Conservation (phyloP, 2,329 filamentous ascomycete species). For the Stachybotrys chartarum region DNA sequence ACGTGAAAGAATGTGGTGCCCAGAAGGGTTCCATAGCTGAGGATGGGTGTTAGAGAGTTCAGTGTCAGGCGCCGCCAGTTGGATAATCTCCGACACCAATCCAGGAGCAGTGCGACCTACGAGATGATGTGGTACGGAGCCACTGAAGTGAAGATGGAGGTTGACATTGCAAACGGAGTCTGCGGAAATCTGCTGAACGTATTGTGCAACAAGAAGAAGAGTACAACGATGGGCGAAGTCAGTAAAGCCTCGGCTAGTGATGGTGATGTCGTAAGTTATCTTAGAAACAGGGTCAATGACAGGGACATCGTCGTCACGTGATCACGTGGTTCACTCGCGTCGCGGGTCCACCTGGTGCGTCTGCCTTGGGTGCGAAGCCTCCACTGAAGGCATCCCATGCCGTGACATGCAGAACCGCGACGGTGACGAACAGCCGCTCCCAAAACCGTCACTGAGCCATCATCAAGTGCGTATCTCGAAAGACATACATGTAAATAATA, state of each 20-base stretch:
- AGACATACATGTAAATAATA: no score
- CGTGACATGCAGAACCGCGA: no score
- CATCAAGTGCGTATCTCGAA: no score
- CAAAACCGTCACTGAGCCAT: no score
- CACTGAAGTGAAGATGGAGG: constrained; percentile 51
- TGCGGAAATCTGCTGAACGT: neutral
- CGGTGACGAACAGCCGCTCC: no score
- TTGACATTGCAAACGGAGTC: constrained; percentile 27
- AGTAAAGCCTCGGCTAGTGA: neutral
- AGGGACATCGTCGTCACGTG: constrained; percentile 18
- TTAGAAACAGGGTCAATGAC: neutral
- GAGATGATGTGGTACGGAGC: constrained; percentile 72
- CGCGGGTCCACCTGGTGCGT: neutral
- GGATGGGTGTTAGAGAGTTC: constrained; percentile 11
- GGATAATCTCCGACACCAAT: neutral
- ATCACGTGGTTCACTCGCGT: constrained; percentile 20
- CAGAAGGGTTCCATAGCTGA: constrained; percentile 78
- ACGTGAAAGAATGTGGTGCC: constrained; percentile 85
- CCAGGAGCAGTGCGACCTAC: constrained; percentile 33
- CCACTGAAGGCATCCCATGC: neutral
- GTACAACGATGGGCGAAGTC: neutral
- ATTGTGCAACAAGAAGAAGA: neutral
- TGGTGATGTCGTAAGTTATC: neutral
- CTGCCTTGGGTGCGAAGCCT: neutral
- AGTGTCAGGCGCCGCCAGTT: neutral